Evolutionary conservation across 345 rosid genomes (phyloP).

Genomic region (Sonneratia caseolaris): DNA sequence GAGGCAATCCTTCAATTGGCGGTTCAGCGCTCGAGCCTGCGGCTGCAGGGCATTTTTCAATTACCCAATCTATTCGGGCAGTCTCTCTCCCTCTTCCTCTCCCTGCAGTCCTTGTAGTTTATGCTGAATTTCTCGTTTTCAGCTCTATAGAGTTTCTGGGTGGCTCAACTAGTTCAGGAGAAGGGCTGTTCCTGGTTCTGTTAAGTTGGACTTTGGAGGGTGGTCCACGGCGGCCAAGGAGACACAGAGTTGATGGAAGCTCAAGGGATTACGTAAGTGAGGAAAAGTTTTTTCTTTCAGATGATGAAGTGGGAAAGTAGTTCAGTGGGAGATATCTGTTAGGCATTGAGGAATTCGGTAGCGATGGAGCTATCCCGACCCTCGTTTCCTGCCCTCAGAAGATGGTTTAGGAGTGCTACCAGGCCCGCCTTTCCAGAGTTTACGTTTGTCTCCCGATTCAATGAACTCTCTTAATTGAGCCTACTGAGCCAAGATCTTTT

Average conservation of each 20-base stretch:
- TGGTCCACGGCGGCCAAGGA: neutral
- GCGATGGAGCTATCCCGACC: neutral
- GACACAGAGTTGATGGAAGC: neutral
- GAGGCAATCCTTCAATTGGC: neutral
- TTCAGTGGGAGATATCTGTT: neutral
- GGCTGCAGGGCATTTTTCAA: slow-evolving; percentile 14
- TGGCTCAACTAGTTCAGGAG: neutral
- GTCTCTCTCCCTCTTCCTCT: neutral
- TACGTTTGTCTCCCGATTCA: neutral
- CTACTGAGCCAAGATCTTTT: neutral
- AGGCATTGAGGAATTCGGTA: neutral
- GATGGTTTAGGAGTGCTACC: neutral
- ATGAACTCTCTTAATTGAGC: neutral
- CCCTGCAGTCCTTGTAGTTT: no score
- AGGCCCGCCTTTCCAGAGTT: neutral
- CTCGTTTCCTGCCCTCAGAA: neutral
- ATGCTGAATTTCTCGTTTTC: no score
- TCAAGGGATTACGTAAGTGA: neutral
- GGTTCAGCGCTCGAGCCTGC: slow-evolving; percentile 21
- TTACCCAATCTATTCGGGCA: neutral
- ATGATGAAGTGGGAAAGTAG: neutral
- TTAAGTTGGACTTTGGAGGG: neutral
- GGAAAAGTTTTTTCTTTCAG: neutral
- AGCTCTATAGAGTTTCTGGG: no score
- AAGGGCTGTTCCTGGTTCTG: neutral